These are phyloP conservation scores for Nematodospora anomalae DNA, from an alignment of 1,139 yeast genomes.

Conservation along the genomic window DNA sequence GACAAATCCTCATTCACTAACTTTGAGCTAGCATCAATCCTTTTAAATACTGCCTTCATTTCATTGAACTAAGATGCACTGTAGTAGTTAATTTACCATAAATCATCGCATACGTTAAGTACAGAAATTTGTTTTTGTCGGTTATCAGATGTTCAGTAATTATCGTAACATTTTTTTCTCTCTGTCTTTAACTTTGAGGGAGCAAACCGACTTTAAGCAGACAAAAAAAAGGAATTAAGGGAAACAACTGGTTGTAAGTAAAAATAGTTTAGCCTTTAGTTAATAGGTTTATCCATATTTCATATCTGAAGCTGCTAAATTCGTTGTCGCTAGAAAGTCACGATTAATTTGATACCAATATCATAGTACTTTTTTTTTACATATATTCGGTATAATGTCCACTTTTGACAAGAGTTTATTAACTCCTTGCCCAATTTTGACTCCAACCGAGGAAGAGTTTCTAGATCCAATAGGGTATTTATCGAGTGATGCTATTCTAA, in stretches of 20 bases:
- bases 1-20: too few relatives aligned
- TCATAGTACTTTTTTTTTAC: neutral
- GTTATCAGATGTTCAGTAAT: too few relatives aligned
- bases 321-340: slow-evolving; percentile 9
- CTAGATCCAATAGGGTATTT: slow-evolving; percentile 61
- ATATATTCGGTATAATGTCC: slow-evolving; percentile 5
- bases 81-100: too few relatives aligned
- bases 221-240: neutral
- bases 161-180: neutral
- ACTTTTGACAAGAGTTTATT: slow-evolving; percentile 28
- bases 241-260: slow-evolving; percentile 4
- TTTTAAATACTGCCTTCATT: too few relatives aligned
- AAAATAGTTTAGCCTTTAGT: neutral
- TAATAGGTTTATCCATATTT: neutral
- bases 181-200: too few relatives aligned
- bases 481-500: slow-evolving; percentile 48
- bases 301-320: neutral
- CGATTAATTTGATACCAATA: slow-evolving; percentile 10
- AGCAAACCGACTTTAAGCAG: slow-evolving; percentile 1
- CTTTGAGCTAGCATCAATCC: too few relatives aligned
- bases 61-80: too few relatives aligned
- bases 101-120: too few relatives aligned
- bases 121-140: too few relatives aligned
- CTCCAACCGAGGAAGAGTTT: slow-evolving; percentile 57
- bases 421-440: slow-evolving; percentile 54